Evolutionary conservation across 441 rosid genomes (phyloP).

Genomic region (Erodium texanum): DNA sequence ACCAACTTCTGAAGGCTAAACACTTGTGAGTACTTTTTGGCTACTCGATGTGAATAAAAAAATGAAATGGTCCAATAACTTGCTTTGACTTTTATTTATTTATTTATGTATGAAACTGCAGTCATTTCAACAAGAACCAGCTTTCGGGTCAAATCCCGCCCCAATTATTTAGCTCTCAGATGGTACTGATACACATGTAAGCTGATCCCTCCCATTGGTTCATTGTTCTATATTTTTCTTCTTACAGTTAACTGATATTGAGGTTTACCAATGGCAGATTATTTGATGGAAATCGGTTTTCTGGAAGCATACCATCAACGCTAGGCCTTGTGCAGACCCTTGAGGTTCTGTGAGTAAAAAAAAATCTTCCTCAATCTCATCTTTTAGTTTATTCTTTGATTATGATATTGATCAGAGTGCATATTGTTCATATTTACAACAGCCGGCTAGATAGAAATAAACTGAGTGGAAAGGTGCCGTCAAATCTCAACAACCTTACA

Average conservation of each 20-base stretch:
- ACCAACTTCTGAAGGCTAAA: slow-evolving; percentile 66
- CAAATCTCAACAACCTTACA: slow-evolving; percentile 63
- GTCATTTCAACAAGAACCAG: slow-evolving; percentile 91
- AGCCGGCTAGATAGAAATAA: slow-evolving; percentile 90
- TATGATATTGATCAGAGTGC: slow-evolving; percentile 4
- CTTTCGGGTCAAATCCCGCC: slow-evolving; percentile 83
- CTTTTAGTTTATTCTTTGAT: slow-evolving; percentile 1
- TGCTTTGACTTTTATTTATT: background rate
- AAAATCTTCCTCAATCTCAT: slow-evolving; percentile 9
- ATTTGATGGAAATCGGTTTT: slow-evolving; percentile 75
- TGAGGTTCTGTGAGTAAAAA: slow-evolving; percentile 90
- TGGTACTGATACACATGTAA: slow-evolving; percentile 85
- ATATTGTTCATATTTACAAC: slow-evolving; percentile 24
- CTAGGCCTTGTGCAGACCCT: slow-evolving; percentile 64
- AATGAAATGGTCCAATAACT: slow-evolving; percentile 4
- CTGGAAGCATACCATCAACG: slow-evolving; percentile 60
- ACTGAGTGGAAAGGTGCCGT: slow-evolving; percentile 55
- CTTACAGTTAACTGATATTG: background rate
- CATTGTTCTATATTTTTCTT: background rate
- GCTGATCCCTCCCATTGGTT: slow-evolving; percentile 20
- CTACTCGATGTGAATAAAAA: slow-evolving; percentile 7
- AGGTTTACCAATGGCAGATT: slow-evolving; percentile 34
- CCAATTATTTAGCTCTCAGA: slow-evolving; percentile 57
- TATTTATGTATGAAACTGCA: slow-evolving; percentile 32
- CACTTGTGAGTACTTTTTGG: slow-evolving; percentile 61